phyloP scores from a whole-genome alignment of 352 stramenopile genomes.

The Phytophthora sansomeana region DNA sequence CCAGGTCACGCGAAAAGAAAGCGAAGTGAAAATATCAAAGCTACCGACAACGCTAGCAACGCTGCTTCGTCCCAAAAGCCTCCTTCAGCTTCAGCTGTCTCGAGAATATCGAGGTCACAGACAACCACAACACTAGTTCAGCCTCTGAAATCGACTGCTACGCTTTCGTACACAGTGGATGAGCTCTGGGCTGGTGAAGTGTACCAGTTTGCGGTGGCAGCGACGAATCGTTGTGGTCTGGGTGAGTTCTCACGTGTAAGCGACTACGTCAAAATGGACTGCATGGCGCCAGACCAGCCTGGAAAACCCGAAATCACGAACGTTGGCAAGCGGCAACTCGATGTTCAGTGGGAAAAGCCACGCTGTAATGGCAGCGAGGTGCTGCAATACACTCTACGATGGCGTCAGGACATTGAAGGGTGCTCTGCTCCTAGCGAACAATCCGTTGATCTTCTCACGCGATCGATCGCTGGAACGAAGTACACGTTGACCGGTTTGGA shows the following conservation, averaged over 20 bases:
- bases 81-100: not conserved
- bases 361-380: conserved; percentile 76
- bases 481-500: conserved; percentile 52
- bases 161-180: conserved; percentile 45
- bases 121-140: not conserved
- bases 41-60: not conserved
- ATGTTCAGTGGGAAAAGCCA: conserved; percentile 64
- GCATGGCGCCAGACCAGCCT: conserved; percentile 61
- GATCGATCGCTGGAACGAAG: conserved; percentile 55
- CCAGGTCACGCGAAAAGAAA: not conserved
- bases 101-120: conserved; percentile 4
- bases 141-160: not conserved
- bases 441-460: conserved; percentile 49
- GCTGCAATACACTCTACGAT: conserved; percentile 73
- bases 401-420: conserved; percentile 41
- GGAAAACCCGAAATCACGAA: conserved; percentile 39
- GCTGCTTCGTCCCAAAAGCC: not conserved
- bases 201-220: conserved; percentile 78
- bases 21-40: not conserved
- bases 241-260: conserved; percentile 69
- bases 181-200: conserved; percentile 72
- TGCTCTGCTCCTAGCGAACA: conserved; percentile 4
- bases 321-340: conserved; percentile 49
- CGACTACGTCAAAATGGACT: conserved; percentile 80
- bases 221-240: conserved; percentile 71